These are phyloP conservation scores for Leptographium wingfieldii DNA, from an alignment of 2,329 filamentous ascomycete species.

Conservation along the genomic window DNA sequence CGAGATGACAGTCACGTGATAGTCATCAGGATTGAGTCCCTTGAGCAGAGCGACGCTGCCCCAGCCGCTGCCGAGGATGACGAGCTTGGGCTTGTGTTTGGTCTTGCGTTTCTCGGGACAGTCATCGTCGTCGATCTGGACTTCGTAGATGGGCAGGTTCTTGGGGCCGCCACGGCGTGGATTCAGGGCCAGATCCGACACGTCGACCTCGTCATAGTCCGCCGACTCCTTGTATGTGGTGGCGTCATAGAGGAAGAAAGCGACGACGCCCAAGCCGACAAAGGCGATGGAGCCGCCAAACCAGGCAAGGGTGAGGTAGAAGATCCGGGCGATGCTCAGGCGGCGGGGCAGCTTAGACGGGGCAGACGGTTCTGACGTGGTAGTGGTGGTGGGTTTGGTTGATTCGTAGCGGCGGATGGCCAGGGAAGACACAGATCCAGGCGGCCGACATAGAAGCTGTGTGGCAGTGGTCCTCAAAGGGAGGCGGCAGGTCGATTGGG, in stretches of 20 bases:
- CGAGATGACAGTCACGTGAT: conserved; percentile 90
- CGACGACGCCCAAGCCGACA: conserved; percentile 55
- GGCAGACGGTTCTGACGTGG: background rate
- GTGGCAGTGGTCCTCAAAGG: background rate
- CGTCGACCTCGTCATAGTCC: conserved; percentile 57
- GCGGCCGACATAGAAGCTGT: background rate
- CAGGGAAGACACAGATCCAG: background rate
- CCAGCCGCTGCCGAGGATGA: conserved; percentile 91
- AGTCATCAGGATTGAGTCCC: conserved; percentile 77
- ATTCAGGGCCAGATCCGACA: conserved; percentile 72
- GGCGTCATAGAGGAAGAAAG: conserved; percentile 89
- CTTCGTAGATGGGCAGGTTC: conserved; percentile 83
- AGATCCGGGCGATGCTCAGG: conserved; percentile 40
- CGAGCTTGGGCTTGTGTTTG: conserved; percentile 83
- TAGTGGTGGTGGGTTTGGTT: background rate
- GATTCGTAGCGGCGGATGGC: background rate
- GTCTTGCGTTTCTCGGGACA: conserved; percentile 59
- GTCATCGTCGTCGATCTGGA: conserved; percentile 82
- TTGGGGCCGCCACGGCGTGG: conserved; percentile 81
- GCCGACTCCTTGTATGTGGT: conserved; percentile 71
- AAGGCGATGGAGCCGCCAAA: conserved; percentile 66
- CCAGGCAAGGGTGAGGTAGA: conserved; percentile 57
- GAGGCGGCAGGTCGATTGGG: background rate
- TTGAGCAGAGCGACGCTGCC: conserved; percentile 87
- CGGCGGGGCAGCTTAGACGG: conserved; percentile 25